These are phyloP conservation scores for Rhinocladiella mackenziei DNA, from an alignment of 2,329 filamentous ascomycete species.

Conservation along the genomic window DNA sequence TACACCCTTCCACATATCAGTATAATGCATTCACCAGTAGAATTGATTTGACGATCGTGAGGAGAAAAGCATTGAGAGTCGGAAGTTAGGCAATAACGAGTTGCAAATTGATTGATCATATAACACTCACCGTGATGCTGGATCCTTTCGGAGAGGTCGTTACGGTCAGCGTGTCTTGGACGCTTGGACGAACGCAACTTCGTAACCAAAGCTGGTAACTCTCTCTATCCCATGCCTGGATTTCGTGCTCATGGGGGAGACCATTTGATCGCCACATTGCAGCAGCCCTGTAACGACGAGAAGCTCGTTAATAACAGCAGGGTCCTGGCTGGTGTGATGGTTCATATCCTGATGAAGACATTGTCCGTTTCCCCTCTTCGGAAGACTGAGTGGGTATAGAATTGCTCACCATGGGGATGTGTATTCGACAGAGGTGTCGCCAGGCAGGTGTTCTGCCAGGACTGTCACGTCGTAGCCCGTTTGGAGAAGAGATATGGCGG, in stretches of 20 bases:
- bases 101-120: neutral
- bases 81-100: neutral
- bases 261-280: conserved; percentile 7
- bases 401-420: conserved; percentile 6
- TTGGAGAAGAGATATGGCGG: conserved; percentile 2
- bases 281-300: neutral
- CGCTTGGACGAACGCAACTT: neutral
- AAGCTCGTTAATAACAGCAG: neutral
- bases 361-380: neutral
- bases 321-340: too few species aligned
- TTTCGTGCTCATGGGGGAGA: conserved; percentile 2
- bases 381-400: too few species aligned
- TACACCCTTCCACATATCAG: neutral
- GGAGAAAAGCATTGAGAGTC: too few species aligned
- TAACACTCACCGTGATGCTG: neutral
- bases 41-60: neutral
- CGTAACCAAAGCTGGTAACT: conserved; percentile 3
- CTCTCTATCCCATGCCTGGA: conserved; percentile 3
- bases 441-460: conserved; percentile 1
- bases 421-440: conserved; percentile 5
- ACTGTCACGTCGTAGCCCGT: conserved; percentile 1
- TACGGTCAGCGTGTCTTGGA: neutral
- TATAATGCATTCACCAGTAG: neutral
- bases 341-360: neutral
- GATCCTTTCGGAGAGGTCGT: neutral